Evolutionary conservation across 306 rosid genomes (phyloP).

Genomic region (Dryas octopetala): DNA sequence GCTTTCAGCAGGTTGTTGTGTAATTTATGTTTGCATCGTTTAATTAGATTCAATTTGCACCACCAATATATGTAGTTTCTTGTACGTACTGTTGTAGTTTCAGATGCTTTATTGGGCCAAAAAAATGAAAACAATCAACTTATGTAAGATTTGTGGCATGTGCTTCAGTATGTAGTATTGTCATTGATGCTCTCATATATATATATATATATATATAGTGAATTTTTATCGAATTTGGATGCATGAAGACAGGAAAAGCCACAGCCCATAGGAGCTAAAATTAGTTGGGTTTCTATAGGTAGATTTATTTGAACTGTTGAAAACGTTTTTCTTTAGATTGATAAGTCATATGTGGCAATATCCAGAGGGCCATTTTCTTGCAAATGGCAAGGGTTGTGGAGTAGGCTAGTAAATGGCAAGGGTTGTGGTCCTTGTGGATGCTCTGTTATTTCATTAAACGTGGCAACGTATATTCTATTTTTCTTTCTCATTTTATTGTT

Average conservation of each 20-base stretch:
- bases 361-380: no score
- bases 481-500: no score
- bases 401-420: no score
- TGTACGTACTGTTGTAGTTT: conserved; percentile 9
- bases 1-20: conserved; percentile 25
- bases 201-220: no score
- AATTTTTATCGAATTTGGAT: not conserved
- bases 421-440: no score
- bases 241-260: not conserved
- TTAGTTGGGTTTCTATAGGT: not conserved
- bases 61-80: not conserved
- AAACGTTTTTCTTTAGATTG: no score
- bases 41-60: not conserved
- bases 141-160: not conserved
- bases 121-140: not conserved
- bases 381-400: no score
- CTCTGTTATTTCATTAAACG: no score
- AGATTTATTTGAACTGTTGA: no score
- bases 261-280: not conserved
- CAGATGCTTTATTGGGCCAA: conserved; percentile 9
- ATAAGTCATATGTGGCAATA: no score
- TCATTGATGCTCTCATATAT: not conserved
- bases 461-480: no score
- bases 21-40: conserved; percentile 28
- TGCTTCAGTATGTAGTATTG: not conserved